Evolutionary conservation across 1,284 basidiomycete genomes (phyloP), one percentile per base, ranked within the genome.

Genomic region (Athelia psychrophila): DNA sequence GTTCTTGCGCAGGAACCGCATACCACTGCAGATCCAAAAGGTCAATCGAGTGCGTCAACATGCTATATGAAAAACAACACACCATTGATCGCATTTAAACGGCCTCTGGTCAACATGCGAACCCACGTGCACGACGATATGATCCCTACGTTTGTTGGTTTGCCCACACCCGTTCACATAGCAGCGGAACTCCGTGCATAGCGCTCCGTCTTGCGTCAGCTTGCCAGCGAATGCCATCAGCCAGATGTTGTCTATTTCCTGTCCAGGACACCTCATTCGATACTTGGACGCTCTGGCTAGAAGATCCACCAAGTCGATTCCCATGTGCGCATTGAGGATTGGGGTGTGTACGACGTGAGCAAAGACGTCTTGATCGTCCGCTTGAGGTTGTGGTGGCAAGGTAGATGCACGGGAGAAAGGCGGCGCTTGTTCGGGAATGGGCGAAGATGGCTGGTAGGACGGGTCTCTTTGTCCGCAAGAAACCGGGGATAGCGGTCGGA

Each of bases 121-220:
- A 32, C 85, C 84, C 19, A 88, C 75, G 56, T 88, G 86, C 42
- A 85, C 83, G 38, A 86, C 64, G 57, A 88, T 88, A 57, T 88
- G 85, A 60, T 88, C 85, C 51, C 82, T 73, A 51, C 86, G 73
- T 64, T 82, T 86, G 68, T 87, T 87, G 40, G 67, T 74, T 62
- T 87, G 85, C 32, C 69, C 63, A 62, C 84, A 87, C 3, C 80
- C 85, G 18, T 69, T 58, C 35, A 87, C 69, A 60, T 87, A 87
- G 58, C 84, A 87, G 42, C 85, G 72, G 58, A 79, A 87, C 42
- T 84, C 79, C n/a, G 74, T 70, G 15, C 83, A 61, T 12, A 78
- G 69, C 58, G 80, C 77, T 8, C 86, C 86, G 36, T 70, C 68
- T 16, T 68, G 64, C 10, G 83, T 80, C 33, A 88, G 67, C 56